These are phyloP conservation scores for Dacryopinax spathularia DNA, from an alignment of 768 basidiomycete genomes.

Conservation along the genomic window DNA sequence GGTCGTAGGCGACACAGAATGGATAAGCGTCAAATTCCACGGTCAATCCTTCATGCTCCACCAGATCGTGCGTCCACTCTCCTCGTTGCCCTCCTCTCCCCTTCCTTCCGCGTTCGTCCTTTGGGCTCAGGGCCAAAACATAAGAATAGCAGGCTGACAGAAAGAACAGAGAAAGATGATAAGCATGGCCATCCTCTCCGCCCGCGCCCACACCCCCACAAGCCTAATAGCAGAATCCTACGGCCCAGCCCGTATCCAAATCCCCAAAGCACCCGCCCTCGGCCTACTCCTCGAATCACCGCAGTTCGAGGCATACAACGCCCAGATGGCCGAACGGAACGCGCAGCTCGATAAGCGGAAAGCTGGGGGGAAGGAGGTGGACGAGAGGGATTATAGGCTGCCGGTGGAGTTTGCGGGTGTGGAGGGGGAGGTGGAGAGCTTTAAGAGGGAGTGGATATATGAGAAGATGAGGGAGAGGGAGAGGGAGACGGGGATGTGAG, in stretches of 20 bases:
- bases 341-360: slow-evolving; percentile 13
- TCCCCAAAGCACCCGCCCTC: slow-evolving; percentile 92
- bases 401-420: slow-evolving; percentile 55
- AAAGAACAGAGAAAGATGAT: slow-evolving; percentile 86
- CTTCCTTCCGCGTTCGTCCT: background rate
- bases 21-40: slow-evolving; percentile 85
- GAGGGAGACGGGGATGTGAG: slow-evolving; percentile 60
- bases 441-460: slow-evolving; percentile 81
- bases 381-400: slow-evolving; percentile 50
- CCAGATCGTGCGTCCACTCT: slow-evolving; percentile 46
- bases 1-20: slow-evolving; percentile 82
- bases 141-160: background rate
- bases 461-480: slow-evolving; percentile 75
- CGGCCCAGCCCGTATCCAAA: slow-evolving; percentile 56
- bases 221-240: slow-evolving; percentile 71
- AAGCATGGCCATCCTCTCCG: slow-evolving; percentile 61
- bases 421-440: slow-evolving; percentile 55
- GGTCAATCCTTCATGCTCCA: slow-evolving; percentile 99
- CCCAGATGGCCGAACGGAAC: slow-evolving; percentile 19
- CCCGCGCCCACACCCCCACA: slow-evolving; percentile 60
- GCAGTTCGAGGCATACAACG: slow-evolving; percentile 29
- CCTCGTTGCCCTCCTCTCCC: background rate
- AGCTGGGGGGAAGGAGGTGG: slow-evolving; percentile 6
- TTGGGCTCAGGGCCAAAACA: slow-evolving; percentile 5
- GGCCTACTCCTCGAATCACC: slow-evolving; percentile 73